Conservation (phyloP, 495 filamentous ascomycete genomes). For the Tuber calosporum region DNA sequence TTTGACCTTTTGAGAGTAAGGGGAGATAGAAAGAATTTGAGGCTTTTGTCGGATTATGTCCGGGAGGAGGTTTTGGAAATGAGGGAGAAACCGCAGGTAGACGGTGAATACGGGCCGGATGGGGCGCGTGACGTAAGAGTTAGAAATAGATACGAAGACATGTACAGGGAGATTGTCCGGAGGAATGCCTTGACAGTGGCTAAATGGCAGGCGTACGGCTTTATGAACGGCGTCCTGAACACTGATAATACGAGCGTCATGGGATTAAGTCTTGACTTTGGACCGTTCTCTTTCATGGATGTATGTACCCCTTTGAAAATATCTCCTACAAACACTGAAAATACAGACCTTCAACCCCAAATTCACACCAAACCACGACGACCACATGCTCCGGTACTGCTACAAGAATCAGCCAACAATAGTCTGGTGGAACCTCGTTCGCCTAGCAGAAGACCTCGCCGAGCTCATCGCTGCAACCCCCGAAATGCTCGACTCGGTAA, state of each 20-base stretch:
- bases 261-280: conserved; percentile 85
- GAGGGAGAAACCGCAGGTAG: conserved; percentile 43
- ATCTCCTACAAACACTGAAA: background rate
- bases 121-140: conserved; percentile 40
- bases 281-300: conserved; percentile 86
- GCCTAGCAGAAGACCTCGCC: conserved; percentile 81
- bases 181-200: conserved; percentile 85
- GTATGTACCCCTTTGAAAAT: conserved; percentile 9
- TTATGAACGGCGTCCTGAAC: conserved; percentile 95
- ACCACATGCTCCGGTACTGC: conserved; percentile 73
- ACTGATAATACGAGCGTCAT: conserved; percentile 93
- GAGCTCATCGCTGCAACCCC: conserved; percentile 73
- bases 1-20: conserved; percentile 80
- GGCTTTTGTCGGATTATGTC: conserved; percentile 68
- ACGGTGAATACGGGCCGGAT: conserved; percentile 56
- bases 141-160: conserved; percentile 67
- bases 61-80: conserved; percentile 72
- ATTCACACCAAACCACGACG: conserved; percentile 97
- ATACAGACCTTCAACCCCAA: conserved; percentile 78
- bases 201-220: conserved; percentile 92
- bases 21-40: conserved; percentile 66
- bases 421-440: conserved; percentile 97
- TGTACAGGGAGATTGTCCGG: conserved; percentile 81
- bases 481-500: conserved; percentile 55
- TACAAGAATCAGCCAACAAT: conserved; percentile 93